Evolutionary conservation across 306 rosid species (phyloP), one percentile per base, ranked within the genome.

Genomic region (Delonix regia): DNA sequence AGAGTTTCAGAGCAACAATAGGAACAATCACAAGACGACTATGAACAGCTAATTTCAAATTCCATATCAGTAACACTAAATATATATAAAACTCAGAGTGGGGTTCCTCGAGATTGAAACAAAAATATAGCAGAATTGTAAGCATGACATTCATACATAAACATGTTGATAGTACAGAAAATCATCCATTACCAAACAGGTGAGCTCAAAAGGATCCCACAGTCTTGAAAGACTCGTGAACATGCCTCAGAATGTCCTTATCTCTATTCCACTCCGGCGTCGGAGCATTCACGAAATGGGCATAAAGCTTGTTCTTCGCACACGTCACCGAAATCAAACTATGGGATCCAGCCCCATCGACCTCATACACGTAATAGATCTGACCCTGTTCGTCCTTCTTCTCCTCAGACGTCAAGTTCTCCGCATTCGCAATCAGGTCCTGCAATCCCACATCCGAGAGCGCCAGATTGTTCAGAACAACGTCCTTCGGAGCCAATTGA

Each of bases 221-320:
- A 21, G 97, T 94, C 85, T 88, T 92, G 36, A 94, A 94, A 64
- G 97, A 90, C 84, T 92, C 80, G 16, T 94, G 99, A 76, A 90
- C 90, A 83, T 94, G 99, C 85, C 55, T 86, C 74, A 94, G 73
- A 76, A 90, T 38, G 27, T 92, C 97, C 75, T 77, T 80, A 74
- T 89, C 97, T 38, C 80, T 89, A 51, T 87, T 90, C 97, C 99
- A 92, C 79, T 94, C 97, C 0, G 95, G 90, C 15, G 84, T 76
- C 0, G 97, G 97, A 13, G 97, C 97, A 84, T 94, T 94, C 21
- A 94, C 97, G 61, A 92, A 92, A 85, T 92, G 99, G 3, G 97
- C 97, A 78, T 92, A 92, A 10, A 92, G 93, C 87, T 94, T 94
- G 78, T 94, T 92, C 21, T 85, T 88, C 0, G 95, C 88, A 85